Percentiles rank a stretch among this genome's conserved stretches.
Conservation (phyloP, 1,284 basidiomycete genomes). For the Rhizopogon parksii region DNA sequence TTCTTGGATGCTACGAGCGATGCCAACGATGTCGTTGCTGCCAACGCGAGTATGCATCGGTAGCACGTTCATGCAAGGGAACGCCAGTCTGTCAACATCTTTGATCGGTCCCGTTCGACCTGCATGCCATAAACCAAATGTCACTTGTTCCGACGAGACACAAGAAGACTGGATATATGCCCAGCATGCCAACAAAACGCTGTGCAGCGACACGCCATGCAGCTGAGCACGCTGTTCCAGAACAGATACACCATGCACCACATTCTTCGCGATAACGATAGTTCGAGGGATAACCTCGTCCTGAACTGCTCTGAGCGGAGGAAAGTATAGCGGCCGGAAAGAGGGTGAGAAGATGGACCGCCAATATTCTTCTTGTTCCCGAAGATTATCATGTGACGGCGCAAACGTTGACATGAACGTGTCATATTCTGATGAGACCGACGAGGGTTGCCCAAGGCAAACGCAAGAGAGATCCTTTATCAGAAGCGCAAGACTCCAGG, state of each 20-base stretch:
- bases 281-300: slow-evolving; percentile 8
- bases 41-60: slow-evolving; percentile 32
- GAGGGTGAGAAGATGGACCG: slow-evolving; percentile 24
- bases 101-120: slow-evolving; percentile 33
- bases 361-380: slow-evolving; percentile 39
- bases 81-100: slow-evolving; percentile 33
- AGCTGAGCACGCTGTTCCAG: slow-evolving; percentile 27
- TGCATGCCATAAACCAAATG: slow-evolving; percentile 43
- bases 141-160: slow-evolving; percentile 25
- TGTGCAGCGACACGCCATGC: slow-evolving; percentile 32
- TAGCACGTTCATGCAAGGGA: slow-evolving; percentile 43
- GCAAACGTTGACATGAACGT: slow-evolving; percentile 28
- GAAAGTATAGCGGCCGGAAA: slow-evolving; percentile 30
- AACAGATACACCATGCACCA: slow-evolving; percentile 16
- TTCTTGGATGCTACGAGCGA: slow-evolving; percentile 31
- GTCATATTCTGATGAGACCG: slow-evolving; percentile 26
- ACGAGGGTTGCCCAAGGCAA: slow-evolving; percentile 27
- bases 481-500: slow-evolving; percentile 41
- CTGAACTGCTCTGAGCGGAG: slow-evolving; percentile 14
- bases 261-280: slow-evolving; percentile 19
- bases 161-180: slow-evolving; percentile 34
- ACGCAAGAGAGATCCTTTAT: slow-evolving; percentile 34
- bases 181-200: slow-evolving; percentile 41
- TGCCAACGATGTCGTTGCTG: slow-evolving; percentile 14
- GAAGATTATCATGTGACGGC: slow-evolving; percentile 18